Base-by-base conservation (phyloP, 202 grass and related monocot species). In the Saccharum hybrid region DNA sequence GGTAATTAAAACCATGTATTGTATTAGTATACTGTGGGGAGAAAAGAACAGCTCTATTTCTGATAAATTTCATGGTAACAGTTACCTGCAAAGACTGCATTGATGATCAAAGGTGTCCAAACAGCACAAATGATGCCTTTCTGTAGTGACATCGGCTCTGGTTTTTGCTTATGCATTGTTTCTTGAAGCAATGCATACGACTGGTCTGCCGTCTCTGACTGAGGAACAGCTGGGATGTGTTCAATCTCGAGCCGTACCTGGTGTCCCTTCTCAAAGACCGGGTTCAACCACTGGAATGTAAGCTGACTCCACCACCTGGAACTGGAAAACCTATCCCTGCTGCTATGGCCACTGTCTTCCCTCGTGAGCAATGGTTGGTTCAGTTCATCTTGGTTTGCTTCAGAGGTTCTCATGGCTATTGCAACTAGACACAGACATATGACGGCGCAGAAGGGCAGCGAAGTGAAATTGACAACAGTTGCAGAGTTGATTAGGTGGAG, bases 21-120 rank as follows among this genome's bases (percentile, higher is more conserved):
- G 2, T 74, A 15, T 74, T 71, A 82, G 19, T 65, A 85, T 4
- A 82, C 3, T 41, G 30, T 36, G 14, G 52, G 59, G 15, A 78
- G 8, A 34, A 74, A 76, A 63, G 7, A 33, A 1, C 34, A 83
- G 30, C 33, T 59, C 28, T 80, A 40, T 82, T 68, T 39, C 19
- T 83, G 5, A 78, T 66, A 36, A 30, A 38, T 30, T 34, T 66
- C n/a, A 39, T 70, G 22, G 12, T 21, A 16, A 77, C 10, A 6
- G 64, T 75, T 86, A 94, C 94, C 94, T 85, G 94, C 94, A 72
- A 94, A 89, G 31, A 90, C 30, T 83, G 91, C 94, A 88, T 97
- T 97, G 46, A 82, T 19, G n/a, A 82, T 68, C 71, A 97, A 72
- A 83, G 94, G 91, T 70, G 64, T 83, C 94, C 94, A 92, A 59